Evolutionary conservation across 108 stramenopile genomes (phyloP).

Genomic region (Chaetoceros tenuissimus): DNA sequence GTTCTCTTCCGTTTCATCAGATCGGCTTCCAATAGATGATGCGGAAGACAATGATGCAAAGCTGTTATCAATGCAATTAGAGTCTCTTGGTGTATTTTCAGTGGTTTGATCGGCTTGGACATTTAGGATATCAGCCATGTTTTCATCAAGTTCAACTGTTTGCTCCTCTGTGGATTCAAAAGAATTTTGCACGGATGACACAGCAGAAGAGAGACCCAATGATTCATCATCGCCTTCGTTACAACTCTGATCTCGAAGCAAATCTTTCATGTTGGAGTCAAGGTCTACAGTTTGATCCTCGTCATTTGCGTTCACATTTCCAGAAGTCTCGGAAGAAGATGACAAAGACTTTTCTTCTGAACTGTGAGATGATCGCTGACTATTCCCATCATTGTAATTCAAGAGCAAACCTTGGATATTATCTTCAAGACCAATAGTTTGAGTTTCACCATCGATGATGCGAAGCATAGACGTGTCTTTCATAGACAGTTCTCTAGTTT

Average conservation of each 20-base stretch:
- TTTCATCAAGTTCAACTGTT: conserved; percentile 22
- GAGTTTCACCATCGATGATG: too few relatives aligned
- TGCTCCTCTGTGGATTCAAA: conserved; percentile 14
- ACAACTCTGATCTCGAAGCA: conserved; percentile 6
- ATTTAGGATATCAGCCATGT: conserved; percentile 8
- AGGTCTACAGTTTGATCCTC: conserved; percentile 26
- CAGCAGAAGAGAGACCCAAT: too few relatives aligned
- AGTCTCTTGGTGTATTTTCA: too few relatives aligned
- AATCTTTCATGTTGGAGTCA: conserved; percentile 14
- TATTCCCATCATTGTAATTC: conserved; percentile 14
- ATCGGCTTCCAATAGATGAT: too few relatives aligned
- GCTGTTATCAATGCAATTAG: too few relatives aligned
- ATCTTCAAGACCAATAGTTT: conserved; percentile 20
- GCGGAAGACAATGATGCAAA: too few relatives aligned
- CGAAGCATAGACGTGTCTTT: too few relatives aligned
- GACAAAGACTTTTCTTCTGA: not conserved
- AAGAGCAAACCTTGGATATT: conserved; percentile 18
- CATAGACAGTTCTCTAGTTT: too few relatives aligned
- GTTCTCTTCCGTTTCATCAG: conserved; percentile 12
- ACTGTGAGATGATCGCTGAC: too few relatives aligned
- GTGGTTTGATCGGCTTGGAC: too few relatives aligned
- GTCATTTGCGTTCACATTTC: conserved; percentile 17
- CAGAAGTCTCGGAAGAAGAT: conserved; percentile 1
- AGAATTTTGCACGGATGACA: too few relatives aligned
- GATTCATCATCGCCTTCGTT: too few relatives aligned